These are phyloP conservation scores for Penicillium paneum DNA, from an alignment of 2,329 filamentous ascomycete genomes.

Conservation along the genomic window DNA sequence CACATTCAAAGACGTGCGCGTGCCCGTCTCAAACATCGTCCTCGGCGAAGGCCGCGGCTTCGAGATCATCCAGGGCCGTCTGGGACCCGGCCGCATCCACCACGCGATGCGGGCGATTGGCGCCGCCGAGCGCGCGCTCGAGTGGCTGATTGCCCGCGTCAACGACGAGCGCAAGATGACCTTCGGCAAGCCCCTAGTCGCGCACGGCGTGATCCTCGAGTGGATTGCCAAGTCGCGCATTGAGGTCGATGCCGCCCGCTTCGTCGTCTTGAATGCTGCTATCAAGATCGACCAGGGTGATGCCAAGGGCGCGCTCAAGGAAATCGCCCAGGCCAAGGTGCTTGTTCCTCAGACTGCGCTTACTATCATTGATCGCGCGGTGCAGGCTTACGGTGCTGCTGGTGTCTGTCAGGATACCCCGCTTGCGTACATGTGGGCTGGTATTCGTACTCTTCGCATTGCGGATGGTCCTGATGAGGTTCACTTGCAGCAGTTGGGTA, in stretches of 20 bases:
- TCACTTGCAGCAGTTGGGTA: constrained; percentile 62
- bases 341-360: constrained; percentile 79
- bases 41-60: constrained; percentile 92
- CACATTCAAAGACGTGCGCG: constrained; percentile 81
- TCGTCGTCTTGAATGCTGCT: constrained; percentile 89
- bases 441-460: constrained; percentile 75
- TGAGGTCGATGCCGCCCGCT: constrained; percentile 87
- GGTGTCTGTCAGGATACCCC: constrained; percentile 95
- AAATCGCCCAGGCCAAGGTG: constrained; percentile 95
- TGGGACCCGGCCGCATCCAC: constrained; percentile 94
- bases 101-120: constrained; percentile 96
- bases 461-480: constrained; percentile 97
- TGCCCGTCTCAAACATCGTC: constrained; percentile 78
- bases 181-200: constrained; percentile 79
- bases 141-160: constrained; percentile 91
- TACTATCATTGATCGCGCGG: constrained; percentile 86
- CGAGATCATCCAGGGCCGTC: constrained; percentile 95
- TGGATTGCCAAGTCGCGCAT: constrained; percentile 90
- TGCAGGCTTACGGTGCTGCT: constrained; percentile 87
- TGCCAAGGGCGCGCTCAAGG: constrained; percentile 83
- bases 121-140: constrained; percentile 82
- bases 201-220: constrained; percentile 92
- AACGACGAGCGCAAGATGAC: constrained; percentile 89
- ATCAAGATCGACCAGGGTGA: constrained; percentile 88
- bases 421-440: constrained; percentile 76